A percentile compares a stretch with the other conserved stretches of the same genome.
phyloP scores from a whole-genome alignment of 495 filamentous ascomycete genomes.

The Geoglossum glabrum region DNA sequence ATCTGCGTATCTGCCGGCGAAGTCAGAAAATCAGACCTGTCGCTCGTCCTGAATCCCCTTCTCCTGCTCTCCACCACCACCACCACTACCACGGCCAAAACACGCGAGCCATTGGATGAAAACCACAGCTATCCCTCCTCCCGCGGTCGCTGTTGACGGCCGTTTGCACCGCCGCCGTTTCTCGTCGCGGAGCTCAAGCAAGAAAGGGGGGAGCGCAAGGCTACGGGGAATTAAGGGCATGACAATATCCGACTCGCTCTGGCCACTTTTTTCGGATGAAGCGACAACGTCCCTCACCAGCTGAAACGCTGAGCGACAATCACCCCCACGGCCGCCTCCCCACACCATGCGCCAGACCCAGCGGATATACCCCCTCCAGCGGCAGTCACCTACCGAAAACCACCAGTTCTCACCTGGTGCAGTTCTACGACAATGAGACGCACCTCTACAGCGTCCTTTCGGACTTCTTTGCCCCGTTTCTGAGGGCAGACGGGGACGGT shows the following conservation, averaged over 20 bases:
- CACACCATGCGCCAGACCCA: background rate
- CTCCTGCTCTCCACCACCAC: too few species aligned
- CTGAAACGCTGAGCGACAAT: background rate
- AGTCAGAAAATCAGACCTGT: too few species aligned
- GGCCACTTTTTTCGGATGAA: background rate
- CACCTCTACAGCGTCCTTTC: slow-evolving; percentile 15
- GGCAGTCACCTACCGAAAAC: background rate
- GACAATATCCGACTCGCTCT: background rate
- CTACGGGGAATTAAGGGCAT: too few species aligned
- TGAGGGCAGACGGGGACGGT: background rate
- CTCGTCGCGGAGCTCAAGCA: background rate
- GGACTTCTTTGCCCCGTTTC: slow-evolving; percentile 16
- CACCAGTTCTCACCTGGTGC: slow-evolving; percentile 9
- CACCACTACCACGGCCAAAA: too few species aligned
- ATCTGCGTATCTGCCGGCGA: too few species aligned
- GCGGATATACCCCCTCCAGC: background rate
- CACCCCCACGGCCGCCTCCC: background rate
- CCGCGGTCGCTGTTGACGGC: background rate
- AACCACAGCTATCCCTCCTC: background rate
- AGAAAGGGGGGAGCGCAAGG: background rate
- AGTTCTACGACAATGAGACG: slow-evolving; percentile 16
- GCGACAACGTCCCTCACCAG: background rate
- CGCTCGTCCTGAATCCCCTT: too few species aligned
- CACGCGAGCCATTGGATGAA: too few species aligned
- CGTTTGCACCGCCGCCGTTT: background rate